phyloP scores from a whole-genome alignment of 768 basidiomycete species.

The Leccinum broughii region DNA sequence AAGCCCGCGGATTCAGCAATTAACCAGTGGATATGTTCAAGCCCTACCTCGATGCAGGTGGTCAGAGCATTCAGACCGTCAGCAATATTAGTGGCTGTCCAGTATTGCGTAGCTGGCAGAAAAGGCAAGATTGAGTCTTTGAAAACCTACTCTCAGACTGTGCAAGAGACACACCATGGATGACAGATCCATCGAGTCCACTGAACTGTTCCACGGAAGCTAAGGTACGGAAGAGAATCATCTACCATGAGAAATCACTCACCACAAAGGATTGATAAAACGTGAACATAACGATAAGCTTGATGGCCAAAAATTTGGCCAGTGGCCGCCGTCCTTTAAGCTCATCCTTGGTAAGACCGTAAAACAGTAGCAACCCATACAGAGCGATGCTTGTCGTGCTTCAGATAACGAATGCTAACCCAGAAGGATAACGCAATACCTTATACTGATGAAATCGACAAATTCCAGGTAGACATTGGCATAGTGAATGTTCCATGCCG shows the following conservation, averaged over 20 bases:
- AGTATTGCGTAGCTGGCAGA: constrained; percentile 63
- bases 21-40: not conserved
- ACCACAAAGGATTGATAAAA: constrained; percentile 85
- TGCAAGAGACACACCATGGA: constrained; percentile 47
- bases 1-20: constrained; percentile 3
- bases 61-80: constrained; percentile 82
- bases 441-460: constrained; percentile 81
- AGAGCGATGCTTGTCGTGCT: constrained; percentile 61
- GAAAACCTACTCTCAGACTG: not conserved
- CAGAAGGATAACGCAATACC: constrained; percentile 39
- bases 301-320: constrained; percentile 85
- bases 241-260: constrained; percentile 24
- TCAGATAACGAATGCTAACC: not conserved
- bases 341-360: constrained; percentile 78
- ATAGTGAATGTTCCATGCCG: constrained; percentile 56
- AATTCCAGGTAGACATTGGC: constrained; percentile 71
- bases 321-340: constrained; percentile 74
- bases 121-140: not conserved
- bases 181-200: constrained; percentile 65
- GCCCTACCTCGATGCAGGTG: constrained; percentile 76
- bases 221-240: not conserved
- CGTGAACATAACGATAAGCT: constrained; percentile 84
- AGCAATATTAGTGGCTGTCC: constrained; percentile 83
- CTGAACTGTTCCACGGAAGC: constrained; percentile 48
- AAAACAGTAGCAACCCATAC: constrained; percentile 84